Evolutionary conservation across 2,329 filamentous ascomycete species (phyloP).

Genomic region (Penicillium rolfsii): DNA sequence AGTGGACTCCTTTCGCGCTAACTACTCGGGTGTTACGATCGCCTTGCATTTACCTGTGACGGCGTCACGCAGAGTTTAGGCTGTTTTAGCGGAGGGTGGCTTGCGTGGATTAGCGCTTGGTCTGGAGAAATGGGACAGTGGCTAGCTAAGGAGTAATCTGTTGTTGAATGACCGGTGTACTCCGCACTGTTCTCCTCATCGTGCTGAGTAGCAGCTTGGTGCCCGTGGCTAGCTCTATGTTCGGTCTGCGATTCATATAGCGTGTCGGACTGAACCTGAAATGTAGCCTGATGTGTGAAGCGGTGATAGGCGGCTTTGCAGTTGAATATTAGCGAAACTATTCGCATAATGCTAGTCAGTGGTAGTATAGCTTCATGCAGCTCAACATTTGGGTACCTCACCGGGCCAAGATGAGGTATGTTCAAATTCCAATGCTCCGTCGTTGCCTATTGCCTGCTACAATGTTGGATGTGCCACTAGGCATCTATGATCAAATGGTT

Average conservation of each 20-base stretch:
- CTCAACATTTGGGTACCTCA: background rate
- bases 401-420: conserved; percentile 3
- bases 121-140: background rate
- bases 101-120: conserved; percentile 1
- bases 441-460: background rate
- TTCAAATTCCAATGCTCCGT: background rate
- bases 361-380: conserved; percentile 7
- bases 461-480: background rate
- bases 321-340: background rate
- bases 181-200: background rate
- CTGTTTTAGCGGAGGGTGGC: conserved; percentile 9
- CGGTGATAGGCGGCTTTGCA: background rate
- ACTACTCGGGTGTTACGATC: conserved; percentile 13
- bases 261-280: background rate
- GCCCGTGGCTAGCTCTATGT: background rate
- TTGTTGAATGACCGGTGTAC: background rate
- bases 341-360: conserved; percentile 1
- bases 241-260: background rate
- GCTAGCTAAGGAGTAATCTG: background rate
- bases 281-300: background rate
- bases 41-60: conserved; percentile 16
- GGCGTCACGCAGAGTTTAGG: conserved; percentile 7
- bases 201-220: background rate
- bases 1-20: background rate
- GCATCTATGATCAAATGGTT: background rate